phyloP scores from a whole-genome alignment of 2,329 filamentous ascomycete genomes.

The Monosporascus cannonballus region DNA sequence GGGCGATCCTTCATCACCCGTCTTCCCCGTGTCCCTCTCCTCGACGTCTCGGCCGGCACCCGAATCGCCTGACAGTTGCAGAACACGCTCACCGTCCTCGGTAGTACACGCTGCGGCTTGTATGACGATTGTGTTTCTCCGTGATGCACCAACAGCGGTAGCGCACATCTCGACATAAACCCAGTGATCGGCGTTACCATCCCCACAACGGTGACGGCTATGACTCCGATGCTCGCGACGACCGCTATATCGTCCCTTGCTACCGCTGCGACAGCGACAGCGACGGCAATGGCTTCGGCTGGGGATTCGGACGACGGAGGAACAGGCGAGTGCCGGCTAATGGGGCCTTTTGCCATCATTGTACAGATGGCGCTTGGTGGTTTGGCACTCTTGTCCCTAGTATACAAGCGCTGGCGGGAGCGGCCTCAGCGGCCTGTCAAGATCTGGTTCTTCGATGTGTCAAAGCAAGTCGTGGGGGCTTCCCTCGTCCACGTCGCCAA shows the following conservation, averaged over 20 bases:
- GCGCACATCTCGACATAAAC: conserved; percentile 12
- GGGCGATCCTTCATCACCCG: too few species aligned
- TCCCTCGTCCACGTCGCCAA: conserved; percentile 89
- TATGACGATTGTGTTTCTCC: conserved; percentile 4
- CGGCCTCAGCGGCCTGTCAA: conserved; percentile 85
- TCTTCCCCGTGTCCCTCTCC: too few species aligned
- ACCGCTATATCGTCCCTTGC: neutral
- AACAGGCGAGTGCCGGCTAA: conserved; percentile 74
- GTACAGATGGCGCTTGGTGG: conserved; percentile 83
- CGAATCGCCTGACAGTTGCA: too few species aligned
- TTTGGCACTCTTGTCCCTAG: conserved; percentile 76
- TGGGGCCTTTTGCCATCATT: conserved; percentile 85
- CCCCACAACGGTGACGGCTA: conserved; percentile 10
- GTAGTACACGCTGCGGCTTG: conserved; percentile 5
- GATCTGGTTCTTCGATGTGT: conserved; percentile 97
- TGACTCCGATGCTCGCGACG: conserved; percentile 13
- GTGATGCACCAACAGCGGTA: conserved; percentile 12
- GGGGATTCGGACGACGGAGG: conserved; percentile 35
- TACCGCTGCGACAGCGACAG: conserved; percentile 15
- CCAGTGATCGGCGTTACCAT: conserved; percentile 16
- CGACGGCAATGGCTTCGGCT: conserved; percentile 10
- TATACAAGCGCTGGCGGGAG: conserved; percentile 91
- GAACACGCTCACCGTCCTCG: conserved; percentile 2
- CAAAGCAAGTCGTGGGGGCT: conserved; percentile 94
- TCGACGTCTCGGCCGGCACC: too few species aligned